Evolutionary conservation across 345 rosid species (phyloP).

Genomic region (Raphanus raphanistrum): DNA sequence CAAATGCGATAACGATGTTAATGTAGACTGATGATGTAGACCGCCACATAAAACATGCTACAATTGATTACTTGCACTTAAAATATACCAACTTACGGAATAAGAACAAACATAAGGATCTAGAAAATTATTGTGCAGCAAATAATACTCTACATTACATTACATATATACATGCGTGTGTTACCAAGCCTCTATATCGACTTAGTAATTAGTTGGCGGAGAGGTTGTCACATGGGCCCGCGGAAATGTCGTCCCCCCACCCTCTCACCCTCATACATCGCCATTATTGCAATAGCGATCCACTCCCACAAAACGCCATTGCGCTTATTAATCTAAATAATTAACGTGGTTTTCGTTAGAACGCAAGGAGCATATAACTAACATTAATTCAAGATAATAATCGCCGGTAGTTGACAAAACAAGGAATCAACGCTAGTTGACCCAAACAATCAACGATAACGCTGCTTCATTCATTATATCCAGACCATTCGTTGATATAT

Average conservation of each 20-base stretch:
- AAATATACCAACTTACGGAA: background rate
- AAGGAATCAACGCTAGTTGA: slow-evolving; percentile 13
- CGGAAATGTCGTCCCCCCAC: background rate
- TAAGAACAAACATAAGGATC: background rate
- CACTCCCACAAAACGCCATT: slow-evolving; percentile 18
- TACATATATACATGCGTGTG: slow-evolving; percentile 11
- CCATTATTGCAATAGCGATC: slow-evolving; percentile 30
- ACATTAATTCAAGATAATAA: background rate
- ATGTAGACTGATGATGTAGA: background rate
- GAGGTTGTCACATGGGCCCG: slow-evolving; percentile 28
- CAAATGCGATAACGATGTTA: slow-evolving; percentile 2
- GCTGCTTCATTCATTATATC: background rate
- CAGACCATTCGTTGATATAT: slow-evolving; percentile 7
- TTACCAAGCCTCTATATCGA: background rate
- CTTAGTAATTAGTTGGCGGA: background rate
- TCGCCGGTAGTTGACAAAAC: background rate
- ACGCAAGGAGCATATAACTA: background rate
- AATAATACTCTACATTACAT: background rate
- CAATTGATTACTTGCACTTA: slow-evolving; percentile 14
- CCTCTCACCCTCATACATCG: background rate
- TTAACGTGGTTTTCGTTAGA: background rate
- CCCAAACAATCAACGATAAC: background rate
- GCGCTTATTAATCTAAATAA: background rate
- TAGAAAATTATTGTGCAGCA: background rate
- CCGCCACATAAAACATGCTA: slow-evolving; percentile 28